Conservation (phyloP, 2,329 filamentous ascomycete genomes). For the Colletotrichum endophyticum region DNA sequence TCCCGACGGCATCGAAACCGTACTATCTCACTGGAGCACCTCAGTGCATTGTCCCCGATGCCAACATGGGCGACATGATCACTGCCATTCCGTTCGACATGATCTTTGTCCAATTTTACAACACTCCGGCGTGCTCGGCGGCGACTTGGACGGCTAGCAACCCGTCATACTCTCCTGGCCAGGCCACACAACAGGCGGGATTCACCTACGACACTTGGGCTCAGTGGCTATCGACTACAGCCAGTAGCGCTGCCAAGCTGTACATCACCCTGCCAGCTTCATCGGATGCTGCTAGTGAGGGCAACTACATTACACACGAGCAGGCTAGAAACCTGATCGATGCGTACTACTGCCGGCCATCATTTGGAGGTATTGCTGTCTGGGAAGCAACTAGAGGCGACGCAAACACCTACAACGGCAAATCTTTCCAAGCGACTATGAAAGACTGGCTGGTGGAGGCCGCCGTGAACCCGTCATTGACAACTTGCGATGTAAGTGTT, state of each 20-base stretch:
- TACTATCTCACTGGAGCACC: slow-evolving; percentile 53
- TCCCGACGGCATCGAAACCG: slow-evolving; percentile 15
- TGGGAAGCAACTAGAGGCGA: slow-evolving; percentile 31
- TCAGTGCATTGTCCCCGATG: slow-evolving; percentile 43
- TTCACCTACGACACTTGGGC: slow-evolving; percentile 36
- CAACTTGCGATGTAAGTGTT: background rate
- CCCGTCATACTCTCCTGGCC: slow-evolving; percentile 28
- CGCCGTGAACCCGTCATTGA: background rate
- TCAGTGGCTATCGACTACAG: slow-evolving; percentile 26
- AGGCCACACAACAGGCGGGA: slow-evolving; percentile 9
- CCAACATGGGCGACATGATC: slow-evolving; percentile 48
- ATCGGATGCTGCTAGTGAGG: slow-evolving; percentile 23
- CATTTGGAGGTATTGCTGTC: slow-evolving; percentile 34
- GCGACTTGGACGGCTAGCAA: slow-evolving; percentile 26
- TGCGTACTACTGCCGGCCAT: slow-evolving; percentile 25
- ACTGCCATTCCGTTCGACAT: slow-evolving; percentile 41
- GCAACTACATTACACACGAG: slow-evolving; percentile 26
- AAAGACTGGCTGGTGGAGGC: slow-evolving; percentile 8
- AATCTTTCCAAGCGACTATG: slow-evolving; percentile 16
- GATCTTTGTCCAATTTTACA: slow-evolving; percentile 53
- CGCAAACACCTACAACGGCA: slow-evolving; percentile 16
- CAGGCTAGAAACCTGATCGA: slow-evolving; percentile 27
- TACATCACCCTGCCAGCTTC: slow-evolving; percentile 35
- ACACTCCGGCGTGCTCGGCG: slow-evolving; percentile 46
- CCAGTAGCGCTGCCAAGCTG: slow-evolving; percentile 30